Base-by-base conservation (phyloP, 2,329 filamentous ascomycete species). In the Trichophaea hybrida region DNA sequence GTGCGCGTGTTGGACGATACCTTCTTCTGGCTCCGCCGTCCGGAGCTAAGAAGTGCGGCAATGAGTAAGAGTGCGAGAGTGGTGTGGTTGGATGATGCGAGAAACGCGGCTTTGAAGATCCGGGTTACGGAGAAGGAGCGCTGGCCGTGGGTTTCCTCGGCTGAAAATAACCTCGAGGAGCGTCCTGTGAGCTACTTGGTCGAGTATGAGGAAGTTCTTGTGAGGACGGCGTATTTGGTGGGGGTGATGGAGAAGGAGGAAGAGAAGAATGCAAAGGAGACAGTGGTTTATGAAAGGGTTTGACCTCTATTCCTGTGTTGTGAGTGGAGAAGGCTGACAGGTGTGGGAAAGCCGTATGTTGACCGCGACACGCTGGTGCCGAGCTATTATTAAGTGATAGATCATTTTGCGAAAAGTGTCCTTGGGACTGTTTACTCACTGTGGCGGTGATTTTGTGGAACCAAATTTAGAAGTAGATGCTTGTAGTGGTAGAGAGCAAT, bases 21-120 rank as follows among this genome's bases (percentile, higher is more conserved):
- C 4, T 55, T 64, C 24, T 61, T 64, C 46, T 32, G 62, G 13
- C 44, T 64, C 12, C 55, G 62, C 7, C 37, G 58, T 10, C 38
- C 51, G 15, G 60, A 61, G 62, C 24, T 64, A 31, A 35, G 49
- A 12, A 32, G 55, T 17, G 60, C 46, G 6, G 55, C 38, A 4
- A 56, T 31, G 24, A 15, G 15, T 2, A 44, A 38, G 4, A 32
- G 48, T 12, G 24, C 31, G n/a, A 40, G 32, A 35, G 38, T 58
- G 12, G 38, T 64, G n/a, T 64, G 62, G 62, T 33, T 64, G n/a
- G 60, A 59, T 40, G 60, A 62, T 15, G 34, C n/a, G n/a, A 40
- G 48, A 46, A 62, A 64, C 50, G 17, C 60, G 7, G 62, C 59
- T 8, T n/a, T 64, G 33, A 46, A 48, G 58, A 49, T 37, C 35